Evolutionary conservation across 1,139 yeast species (phyloP).

Genomic region (Hyphopichia pseudoburtonii): DNA sequence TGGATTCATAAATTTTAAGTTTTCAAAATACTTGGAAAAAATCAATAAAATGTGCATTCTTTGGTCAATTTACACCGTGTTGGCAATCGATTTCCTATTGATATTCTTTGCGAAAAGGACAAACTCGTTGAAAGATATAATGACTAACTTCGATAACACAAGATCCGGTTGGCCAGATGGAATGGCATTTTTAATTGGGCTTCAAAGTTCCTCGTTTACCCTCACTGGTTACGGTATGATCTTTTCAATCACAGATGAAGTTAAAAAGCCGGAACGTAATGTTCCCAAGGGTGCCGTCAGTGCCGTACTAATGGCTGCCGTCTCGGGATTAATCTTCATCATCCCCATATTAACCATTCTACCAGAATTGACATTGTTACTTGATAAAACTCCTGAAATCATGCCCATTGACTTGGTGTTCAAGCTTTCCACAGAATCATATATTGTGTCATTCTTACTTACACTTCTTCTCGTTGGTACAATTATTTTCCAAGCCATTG

Average conservation of each 20-base stretch:
- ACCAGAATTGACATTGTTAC: constrained; percentile 57
- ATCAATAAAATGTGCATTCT: constrained; percentile 67
- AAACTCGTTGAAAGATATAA: constrained; percentile 57
- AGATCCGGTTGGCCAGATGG: constrained; percentile 72
- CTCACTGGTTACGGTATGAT: constrained; percentile 82
- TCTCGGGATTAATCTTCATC: constrained; percentile 70
- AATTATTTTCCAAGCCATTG: constrained; percentile 73
- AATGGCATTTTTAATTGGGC: constrained; percentile 69
- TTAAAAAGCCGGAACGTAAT: constrained; percentile 67
- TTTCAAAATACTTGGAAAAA: constrained; percentile 57
- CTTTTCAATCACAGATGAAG: constrained; percentile 82
- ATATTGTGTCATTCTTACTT: constrained; percentile 63
- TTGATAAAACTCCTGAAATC: constrained; percentile 63
- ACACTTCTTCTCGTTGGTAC: constrained; percentile 70
- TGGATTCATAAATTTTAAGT: constrained; percentile 61
- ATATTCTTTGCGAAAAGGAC: constrained; percentile 60
- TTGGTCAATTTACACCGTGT: constrained; percentile 74
- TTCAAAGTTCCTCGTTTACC: constrained; percentile 77
- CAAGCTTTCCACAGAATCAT: constrained; percentile 67
- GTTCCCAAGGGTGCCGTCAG: constrained; percentile 77
- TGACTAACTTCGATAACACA: constrained; percentile 69
- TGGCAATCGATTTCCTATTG: constrained; percentile 63
- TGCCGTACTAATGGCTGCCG: constrained; percentile 62
- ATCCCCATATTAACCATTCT: constrained; percentile 69
- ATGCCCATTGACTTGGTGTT: constrained; percentile 68